Evolutionary conservation across 2,329 filamentous ascomycete species (phyloP).

Genomic region (Fonsecaea multimorphosa): DNA sequence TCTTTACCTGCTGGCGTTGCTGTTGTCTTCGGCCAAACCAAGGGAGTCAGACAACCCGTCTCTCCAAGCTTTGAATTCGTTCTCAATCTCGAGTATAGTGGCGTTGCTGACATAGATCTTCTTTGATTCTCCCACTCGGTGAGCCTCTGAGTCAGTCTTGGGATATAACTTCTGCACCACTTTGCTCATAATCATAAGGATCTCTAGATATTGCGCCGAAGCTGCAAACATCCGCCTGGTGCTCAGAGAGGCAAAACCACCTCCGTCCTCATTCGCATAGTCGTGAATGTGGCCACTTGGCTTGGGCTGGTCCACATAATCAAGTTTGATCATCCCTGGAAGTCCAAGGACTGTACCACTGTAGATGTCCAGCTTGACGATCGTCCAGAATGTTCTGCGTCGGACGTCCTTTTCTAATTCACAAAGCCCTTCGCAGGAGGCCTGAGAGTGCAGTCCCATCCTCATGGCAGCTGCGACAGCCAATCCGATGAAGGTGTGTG

Average conservation of each 20-base stretch:
- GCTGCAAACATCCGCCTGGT: slow-evolving; percentile 28
- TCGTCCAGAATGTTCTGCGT: slow-evolving; percentile 30
- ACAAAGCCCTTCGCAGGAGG: slow-evolving; percentile 26
- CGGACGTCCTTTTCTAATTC: slow-evolving; percentile 21
- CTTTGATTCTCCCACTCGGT: slow-evolving; percentile 13
- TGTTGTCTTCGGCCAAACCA: slow-evolving; percentile 11
- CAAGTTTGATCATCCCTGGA: slow-evolving; percentile 31
- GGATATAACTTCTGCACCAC: slow-evolving; percentile 30
- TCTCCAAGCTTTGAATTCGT: slow-evolving; percentile 30
- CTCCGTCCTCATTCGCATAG: slow-evolving; percentile 19
- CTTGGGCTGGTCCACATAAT: slow-evolving; percentile 31
- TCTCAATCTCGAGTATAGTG: slow-evolving; percentile 28
- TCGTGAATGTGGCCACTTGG: slow-evolving; percentile 22
- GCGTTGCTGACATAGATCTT: slow-evolving; percentile 29
- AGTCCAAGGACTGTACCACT: slow-evolving; percentile 31
- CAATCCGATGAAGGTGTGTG: slow-evolving; percentile 29
- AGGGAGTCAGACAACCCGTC: slow-evolving; percentile 23
- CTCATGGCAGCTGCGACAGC: slow-evolving; percentile 30
- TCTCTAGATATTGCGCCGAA: slow-evolving; percentile 31
- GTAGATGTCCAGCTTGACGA: slow-evolving; percentile 36
- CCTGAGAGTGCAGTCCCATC: slow-evolving; percentile 31
- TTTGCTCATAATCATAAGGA: slow-evolving; percentile 32
- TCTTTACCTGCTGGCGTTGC: slow-evolving; percentile 25
- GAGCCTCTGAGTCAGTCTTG: slow-evolving; percentile 25
- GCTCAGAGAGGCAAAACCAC: slow-evolving; percentile 17